Percentiles rank a stretch among this genome's conserved stretches.
phyloP scores from a whole-genome alignment of 1,139 yeast species.

The Suhomyces guaymorum region DNA sequence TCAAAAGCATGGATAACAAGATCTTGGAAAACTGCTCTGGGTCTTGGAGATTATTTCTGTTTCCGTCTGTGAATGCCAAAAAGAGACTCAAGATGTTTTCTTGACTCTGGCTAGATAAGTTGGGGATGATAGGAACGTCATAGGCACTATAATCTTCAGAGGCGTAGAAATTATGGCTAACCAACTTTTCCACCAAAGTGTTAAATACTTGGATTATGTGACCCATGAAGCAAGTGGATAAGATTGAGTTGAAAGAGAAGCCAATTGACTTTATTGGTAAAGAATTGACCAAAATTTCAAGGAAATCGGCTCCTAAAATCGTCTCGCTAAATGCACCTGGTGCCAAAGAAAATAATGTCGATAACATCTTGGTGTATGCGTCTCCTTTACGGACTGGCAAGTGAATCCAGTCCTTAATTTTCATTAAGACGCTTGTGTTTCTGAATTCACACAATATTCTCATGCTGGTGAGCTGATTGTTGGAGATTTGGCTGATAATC shows the following conservation, averaged over 20 bases:
- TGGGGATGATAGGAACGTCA: slow-evolving; percentile 37
- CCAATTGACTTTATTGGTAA: slow-evolving; percentile 45
- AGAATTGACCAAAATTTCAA: slow-evolving; percentile 50
- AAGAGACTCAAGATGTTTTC: slow-evolving; percentile 2
- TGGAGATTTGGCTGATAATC: slow-evolving; percentile 58
- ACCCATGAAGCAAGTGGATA: slow-evolving; percentile 44
- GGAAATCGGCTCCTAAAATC: slow-evolving; percentile 51
- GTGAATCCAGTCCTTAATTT: slow-evolving; percentile 31
- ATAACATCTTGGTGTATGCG: slow-evolving; percentile 36
- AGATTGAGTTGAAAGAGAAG: slow-evolving; percentile 40
- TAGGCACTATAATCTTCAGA: slow-evolving; percentile 26
- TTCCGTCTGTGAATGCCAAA: slow-evolving; percentile 1
- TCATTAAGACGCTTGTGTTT: slow-evolving; percentile 36
- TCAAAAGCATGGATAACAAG: slow-evolving; percentile 56
- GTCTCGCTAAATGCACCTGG: slow-evolving; percentile 27
- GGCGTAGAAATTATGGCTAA: slow-evolving; percentile 25
- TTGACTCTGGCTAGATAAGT: slow-evolving; percentile 11
- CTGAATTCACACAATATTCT: slow-evolving; percentile 54
- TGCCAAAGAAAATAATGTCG: slow-evolving; percentile 37
- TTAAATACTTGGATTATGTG: slow-evolving; percentile 37
- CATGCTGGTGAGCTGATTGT: slow-evolving; percentile 58
- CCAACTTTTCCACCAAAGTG: slow-evolving; percentile 27
- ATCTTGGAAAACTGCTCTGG: slow-evolving; percentile 41
- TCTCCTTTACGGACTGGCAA: slow-evolving; percentile 28
- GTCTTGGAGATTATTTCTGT: too few relatives aligned